Conservation (phyloP, 148 eudicot genomes). For the Nepenthes mirabilis region DNA sequence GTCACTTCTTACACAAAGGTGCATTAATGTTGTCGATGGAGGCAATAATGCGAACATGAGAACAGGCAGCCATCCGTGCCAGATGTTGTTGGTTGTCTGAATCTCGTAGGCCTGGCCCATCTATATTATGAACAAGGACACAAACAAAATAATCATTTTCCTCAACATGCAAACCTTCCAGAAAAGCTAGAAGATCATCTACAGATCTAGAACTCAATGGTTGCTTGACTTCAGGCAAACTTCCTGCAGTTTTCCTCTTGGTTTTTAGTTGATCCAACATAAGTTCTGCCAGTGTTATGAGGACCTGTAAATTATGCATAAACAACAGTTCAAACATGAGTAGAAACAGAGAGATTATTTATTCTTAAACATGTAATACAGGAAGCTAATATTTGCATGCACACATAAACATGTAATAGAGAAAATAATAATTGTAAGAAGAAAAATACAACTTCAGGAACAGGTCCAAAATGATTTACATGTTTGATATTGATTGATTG, state of each 20-base stretch:
- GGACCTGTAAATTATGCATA: slow-evolving; percentile 30
- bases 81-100: slow-evolving; percentile 73
- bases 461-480: slow-evolving; percentile 23
- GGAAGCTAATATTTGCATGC: neutral
- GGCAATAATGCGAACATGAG: slow-evolving; percentile 68
- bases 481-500: slow-evolving; percentile 88
- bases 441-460: slow-evolving; percentile 1
- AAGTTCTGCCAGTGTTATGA: slow-evolving; percentile 62
- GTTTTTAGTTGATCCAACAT: slow-evolving; percentile 60
- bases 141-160: slow-evolving; percentile 43
- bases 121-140: slow-evolving; percentile 76
- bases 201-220: slow-evolving; percentile 51
- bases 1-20: slow-evolving; percentile 58
- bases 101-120: slow-evolving; percentile 89
- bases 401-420: neutral
- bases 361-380: neutral
- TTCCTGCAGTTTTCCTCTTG: slow-evolving; percentile 29
- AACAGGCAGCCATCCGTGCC: slow-evolving; percentile 74
- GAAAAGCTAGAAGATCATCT: slow-evolving; percentile 63
- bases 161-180: slow-evolving; percentile 42
- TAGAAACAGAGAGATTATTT: neutral
- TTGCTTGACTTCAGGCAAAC: slow-evolving; percentile 30
- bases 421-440: neutral
- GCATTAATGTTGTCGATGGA: slow-evolving; percentile 90
- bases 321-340: slow-evolving; percentile 2